Evolutionary conservation across 495 filamentous ascomycete genomes (phyloP).

Genomic region (Trichocladium antarcticum): DNA sequence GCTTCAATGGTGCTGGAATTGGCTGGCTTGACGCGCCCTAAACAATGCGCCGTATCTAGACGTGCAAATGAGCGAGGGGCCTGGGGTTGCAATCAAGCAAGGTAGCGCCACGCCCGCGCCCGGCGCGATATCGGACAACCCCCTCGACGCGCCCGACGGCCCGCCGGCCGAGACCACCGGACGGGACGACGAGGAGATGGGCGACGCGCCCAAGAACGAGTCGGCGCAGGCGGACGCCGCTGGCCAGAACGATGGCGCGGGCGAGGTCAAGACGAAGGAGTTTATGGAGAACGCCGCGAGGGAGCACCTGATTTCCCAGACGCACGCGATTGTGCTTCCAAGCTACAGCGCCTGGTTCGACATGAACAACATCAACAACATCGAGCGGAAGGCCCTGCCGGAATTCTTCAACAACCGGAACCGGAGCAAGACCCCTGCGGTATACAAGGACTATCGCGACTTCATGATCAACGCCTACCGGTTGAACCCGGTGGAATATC

Average conservation of each 20-base stretch:
- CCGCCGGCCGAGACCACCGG: conserved; percentile 57
- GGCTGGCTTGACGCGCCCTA: not conserved
- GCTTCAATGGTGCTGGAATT: not conserved
- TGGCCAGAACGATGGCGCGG: conserved; percentile 28
- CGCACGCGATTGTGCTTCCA: conserved; percentile 86
- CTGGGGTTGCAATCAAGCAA: conserved; percentile 40
- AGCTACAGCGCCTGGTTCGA: conserved; percentile 98
- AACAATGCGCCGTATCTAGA: conserved; percentile 23
- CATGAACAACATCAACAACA: conserved; percentile 78
- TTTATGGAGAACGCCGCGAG: conserved; percentile 74
- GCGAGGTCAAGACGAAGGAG: conserved; percentile 55
- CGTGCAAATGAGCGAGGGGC: conserved; percentile 45
- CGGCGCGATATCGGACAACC: conserved; percentile 60
- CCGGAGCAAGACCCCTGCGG: conserved; percentile 92
- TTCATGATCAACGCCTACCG: conserved; percentile 99
- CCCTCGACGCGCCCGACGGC: conserved; percentile 71
- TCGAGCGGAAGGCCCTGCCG: conserved; percentile 83
- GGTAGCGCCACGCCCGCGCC: conserved; percentile 42
- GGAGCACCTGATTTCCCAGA: conserved; percentile 82
- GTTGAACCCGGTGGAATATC: conserved; percentile 86
- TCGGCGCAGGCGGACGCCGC: conserved; percentile 38
- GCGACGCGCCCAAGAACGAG: conserved; percentile 51
- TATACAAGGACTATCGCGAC: conserved; percentile 97
- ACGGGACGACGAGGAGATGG: conserved; percentile 79
- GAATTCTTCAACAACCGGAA: conserved; percentile 98